A percentile compares a stretch with the other conserved stretches of the same genome.
Evolutionary conservation across 129 eudicot genomes (phyloP).

Genomic region (Heracleum sosnowskyi): DNA sequence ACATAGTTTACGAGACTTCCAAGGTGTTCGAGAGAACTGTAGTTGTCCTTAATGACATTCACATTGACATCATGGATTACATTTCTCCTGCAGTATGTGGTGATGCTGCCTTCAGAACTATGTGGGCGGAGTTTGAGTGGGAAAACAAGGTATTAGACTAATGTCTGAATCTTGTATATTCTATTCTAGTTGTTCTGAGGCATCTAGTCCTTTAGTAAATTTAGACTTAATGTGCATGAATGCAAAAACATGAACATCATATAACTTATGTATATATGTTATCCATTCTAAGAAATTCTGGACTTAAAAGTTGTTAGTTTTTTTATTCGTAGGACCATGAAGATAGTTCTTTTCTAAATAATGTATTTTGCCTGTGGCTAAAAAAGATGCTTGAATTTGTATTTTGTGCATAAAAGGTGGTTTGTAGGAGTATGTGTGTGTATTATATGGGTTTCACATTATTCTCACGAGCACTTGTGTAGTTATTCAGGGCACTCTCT

Average conservation of each 20-base stretch:
- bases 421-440: neutral
- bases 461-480: neutral
- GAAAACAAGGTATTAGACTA: slow-evolving; percentile 74
- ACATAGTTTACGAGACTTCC: slow-evolving; percentile 86
- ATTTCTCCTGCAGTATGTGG: slow-evolving; percentile 91
- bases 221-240: neutral
- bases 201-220: neutral
- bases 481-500: neutral
- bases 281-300: neutral
- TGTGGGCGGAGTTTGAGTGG: slow-evolving; percentile 99
- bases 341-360: neutral
- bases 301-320: neutral
- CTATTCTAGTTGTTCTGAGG: neutral
- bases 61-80: slow-evolving; percentile 95
- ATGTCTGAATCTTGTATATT: neutral
- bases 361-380: neutral
- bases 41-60: slow-evolving; percentile 90
- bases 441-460: neutral
- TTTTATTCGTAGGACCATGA: neutral
- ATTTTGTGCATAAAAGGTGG: neutral
- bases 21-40: slow-evolving; percentile 84
- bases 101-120: slow-evolving; percentile 82
- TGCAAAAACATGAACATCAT: neutral
- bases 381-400: neutral
- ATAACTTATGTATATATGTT: neutral